Base-by-base conservation (phyloP, 208 protist species). In the Vickermania spadyakhi region DNA sequence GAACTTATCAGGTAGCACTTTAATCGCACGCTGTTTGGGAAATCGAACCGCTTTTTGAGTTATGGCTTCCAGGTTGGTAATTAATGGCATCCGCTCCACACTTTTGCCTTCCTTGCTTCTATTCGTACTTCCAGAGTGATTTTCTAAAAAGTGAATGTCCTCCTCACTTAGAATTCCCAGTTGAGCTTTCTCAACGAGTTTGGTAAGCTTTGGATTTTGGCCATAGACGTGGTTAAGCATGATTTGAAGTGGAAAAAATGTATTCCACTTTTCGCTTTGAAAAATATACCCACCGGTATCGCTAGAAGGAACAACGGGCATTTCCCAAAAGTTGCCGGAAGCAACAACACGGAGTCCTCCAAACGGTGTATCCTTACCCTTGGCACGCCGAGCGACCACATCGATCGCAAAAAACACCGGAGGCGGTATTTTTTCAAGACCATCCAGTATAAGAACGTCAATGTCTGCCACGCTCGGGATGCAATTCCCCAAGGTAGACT, bases 241-340 rank as follows among this genome's bases (percentile, higher is more conserved):
- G 51, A 70, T 60, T 73, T 95, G 88, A 56, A 66, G 49, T 4
- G 88, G 88, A 62, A 95, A 95, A 2, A 90, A 45, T 18, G 69
- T 58, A 0, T 74, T 52, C 83, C 84, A 95, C 60, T 80, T 63
- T 50, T 71, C 70, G 18, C 89, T 67, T 65, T 95, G 88, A 56
- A 79, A 95, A 18, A 89, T 52, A 50, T 95, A 91, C 26, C 85
- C 88, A 13, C 85, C 84, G 0, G 76, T 89, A 71, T 92, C 84
- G 59, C 81, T 90, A 59, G 72, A 73, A 0, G 88, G 88, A 50
- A 84, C 73, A 21, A 95, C 88, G 0, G 78, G 80, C 22, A 95
- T 66, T 0, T 60, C 71, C 85, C 88, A 95, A 58, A 95, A 95
- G 58, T 95, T 83, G 13, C 83, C 88, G 14, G 78, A 68, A 31